Evolutionary conservation across 1,284 basidiomycete genomes (phyloP), one percentile per base, ranked within the genome.

Genomic region (Irpex sp.): DNA sequence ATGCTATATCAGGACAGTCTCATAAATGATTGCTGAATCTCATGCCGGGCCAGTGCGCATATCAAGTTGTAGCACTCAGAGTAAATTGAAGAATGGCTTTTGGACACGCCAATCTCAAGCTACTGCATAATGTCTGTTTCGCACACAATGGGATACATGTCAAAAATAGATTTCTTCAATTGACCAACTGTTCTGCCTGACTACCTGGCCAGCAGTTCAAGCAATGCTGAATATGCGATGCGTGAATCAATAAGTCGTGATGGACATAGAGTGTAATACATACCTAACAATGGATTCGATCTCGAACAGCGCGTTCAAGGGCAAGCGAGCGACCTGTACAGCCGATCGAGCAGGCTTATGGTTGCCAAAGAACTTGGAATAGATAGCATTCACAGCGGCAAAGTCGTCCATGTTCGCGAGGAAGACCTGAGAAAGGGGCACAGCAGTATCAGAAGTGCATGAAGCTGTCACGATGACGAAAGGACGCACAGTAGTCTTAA

Each of bases 371-470:
- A 91, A 90, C 61, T 83, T 80, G 54, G 83, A 83, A 75, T 95
- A 95, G 59, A 91, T 78, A 5, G 76, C 81, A 75, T 98, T 99
- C 74, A 98, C 89, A 60, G 84, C 80, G 11, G 75, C 87, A 76
- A 98, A 98, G 77, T 98, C 92, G 71, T 92, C 82, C 94, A 98
- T 97, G 69, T 85, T 81, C 76, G 97, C 94, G 72, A 98, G 78
- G 81, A 98, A 98, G 55, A 97, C 91, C 89, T 94, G 65, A 55
- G 26, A 3, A 26, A 26, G 4, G 4, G 31, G 9, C 31, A 36
- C 26, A 43, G 8, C 13, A 11, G 11, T 36, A 55, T 59, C 39
- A 59, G 47, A 19, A 8, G 31, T 15, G 50, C n/a, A 35, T 4
- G 5, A 61, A 17, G 19, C 15, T 21, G 33, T 19, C 46, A 55